A percentile compares a stretch with the other conserved stretches of the same genome.
phyloP scores from a whole-genome alignment of 2,329 filamentous ascomycete species.

The Westerdykella aurantiaca region DNA sequence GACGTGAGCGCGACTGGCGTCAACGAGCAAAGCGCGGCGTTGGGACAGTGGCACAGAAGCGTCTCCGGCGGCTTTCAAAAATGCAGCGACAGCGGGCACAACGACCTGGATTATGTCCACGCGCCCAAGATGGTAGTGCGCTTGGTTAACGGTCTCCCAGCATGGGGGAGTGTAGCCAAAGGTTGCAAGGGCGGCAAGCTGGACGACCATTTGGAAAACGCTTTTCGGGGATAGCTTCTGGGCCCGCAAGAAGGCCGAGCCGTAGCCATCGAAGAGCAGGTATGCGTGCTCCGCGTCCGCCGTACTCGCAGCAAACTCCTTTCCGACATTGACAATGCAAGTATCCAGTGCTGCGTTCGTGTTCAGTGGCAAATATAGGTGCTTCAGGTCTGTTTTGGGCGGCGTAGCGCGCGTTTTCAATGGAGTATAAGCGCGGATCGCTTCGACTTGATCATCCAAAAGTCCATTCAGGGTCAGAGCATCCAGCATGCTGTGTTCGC shows the following conservation, averaged over 20 bases:
- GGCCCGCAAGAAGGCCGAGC: background rate
- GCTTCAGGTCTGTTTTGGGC: background rate
- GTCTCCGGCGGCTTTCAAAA: background rate
- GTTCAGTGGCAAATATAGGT: background rate
- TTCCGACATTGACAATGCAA: background rate
- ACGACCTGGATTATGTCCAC: constrained; percentile 1
- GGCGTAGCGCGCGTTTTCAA: background rate
- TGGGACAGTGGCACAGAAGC: background rate
- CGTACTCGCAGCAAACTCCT: background rate
- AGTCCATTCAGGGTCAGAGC: background rate
- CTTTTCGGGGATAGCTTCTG: constrained; percentile 1
- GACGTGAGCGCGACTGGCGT: background rate
- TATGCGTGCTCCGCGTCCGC: background rate
- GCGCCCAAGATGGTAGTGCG: constrained; percentile 1
- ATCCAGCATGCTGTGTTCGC: constrained; percentile 1
- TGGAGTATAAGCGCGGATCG: background rate
- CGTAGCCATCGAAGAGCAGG: background rate
- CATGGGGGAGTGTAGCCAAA: constrained; percentile 1
- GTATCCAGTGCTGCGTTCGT: background rate
- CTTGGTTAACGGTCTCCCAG: constrained; percentile 2
- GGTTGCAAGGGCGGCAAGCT: background rate
- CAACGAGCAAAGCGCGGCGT: background rate
- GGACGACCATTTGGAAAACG: constrained; percentile 1
- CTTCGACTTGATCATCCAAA: background rate
- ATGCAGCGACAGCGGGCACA: background rate